Percentiles rank a stretch among this genome's conserved stretches.
phyloP scores from a whole-genome alignment of 2,329 filamentous ascomycete species.

The Westerdykella ornata region DNA sequence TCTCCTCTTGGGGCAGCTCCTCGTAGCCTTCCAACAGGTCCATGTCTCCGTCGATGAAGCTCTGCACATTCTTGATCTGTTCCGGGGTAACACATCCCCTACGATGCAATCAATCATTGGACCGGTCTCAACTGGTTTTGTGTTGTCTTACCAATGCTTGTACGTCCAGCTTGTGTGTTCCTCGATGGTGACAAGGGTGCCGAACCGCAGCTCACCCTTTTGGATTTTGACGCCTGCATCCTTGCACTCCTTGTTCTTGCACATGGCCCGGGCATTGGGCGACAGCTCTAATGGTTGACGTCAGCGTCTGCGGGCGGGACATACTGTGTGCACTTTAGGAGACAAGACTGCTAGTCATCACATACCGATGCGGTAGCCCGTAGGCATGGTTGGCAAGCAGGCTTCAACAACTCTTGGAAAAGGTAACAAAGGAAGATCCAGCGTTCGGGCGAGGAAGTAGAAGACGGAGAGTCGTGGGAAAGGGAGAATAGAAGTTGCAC shows the following conservation, averaged over 20 bases:
- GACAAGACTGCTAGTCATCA: background rate
- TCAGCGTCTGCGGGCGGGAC: slow-evolving; percentile 1
- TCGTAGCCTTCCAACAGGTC: slow-evolving; percentile 74
- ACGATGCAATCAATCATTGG: slow-evolving; percentile 7
- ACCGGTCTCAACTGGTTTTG: background rate
- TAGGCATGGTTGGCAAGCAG: slow-evolving; percentile 10
- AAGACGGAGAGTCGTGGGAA: too few relatives aligned
- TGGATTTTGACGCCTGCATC: slow-evolving; percentile 60
- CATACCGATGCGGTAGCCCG: slow-evolving; percentile 20
- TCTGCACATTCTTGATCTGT: slow-evolving; percentile 60
- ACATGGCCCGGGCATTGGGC: slow-evolving; percentile 65
- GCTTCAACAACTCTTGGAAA: too few relatives aligned
- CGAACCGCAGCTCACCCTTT: slow-evolving; percentile 73
- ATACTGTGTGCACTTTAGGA: too few relatives aligned
- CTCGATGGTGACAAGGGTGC: slow-evolving; percentile 59
- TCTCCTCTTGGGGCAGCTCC: slow-evolving; percentile 60
- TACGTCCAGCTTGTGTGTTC: slow-evolving; percentile 62
- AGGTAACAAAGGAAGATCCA: too few relatives aligned
- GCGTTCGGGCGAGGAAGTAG: too few relatives aligned
- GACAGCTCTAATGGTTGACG: slow-evolving; percentile 55
- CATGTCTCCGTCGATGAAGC: slow-evolving; percentile 52
- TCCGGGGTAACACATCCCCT: slow-evolving; percentile 87
- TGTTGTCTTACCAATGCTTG: slow-evolving; percentile 70
- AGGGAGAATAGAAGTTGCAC: too few relatives aligned
- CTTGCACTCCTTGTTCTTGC: slow-evolving; percentile 67